Evolutionary conservation across 2,329 filamentous ascomycete species (phyloP), one percentile per base, ranked within the genome.

Genomic region (Westerdykella sp.): DNA sequence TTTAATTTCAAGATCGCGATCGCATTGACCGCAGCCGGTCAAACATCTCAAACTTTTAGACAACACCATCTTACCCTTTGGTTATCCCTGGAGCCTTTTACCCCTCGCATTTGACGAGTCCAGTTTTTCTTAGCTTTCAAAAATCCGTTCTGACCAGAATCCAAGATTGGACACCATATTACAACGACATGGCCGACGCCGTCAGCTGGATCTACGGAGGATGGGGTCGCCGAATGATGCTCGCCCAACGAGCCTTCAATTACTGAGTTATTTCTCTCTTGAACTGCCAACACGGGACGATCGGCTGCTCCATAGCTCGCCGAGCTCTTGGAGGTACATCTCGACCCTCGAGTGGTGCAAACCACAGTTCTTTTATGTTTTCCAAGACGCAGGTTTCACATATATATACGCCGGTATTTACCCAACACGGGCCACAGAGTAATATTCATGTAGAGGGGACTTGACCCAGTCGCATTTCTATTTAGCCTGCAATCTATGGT

Each of bases 201-300:
- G 53, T 61, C 21, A 59, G 57, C 2, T 66, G 63, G 63, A 50
- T 66, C 11, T 66, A 66, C 40, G 62, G 62, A 5, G 63, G 62
- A 7, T 62, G 55, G 50, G 55, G 57, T 3, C 48, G 59, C 37
- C 49, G 63, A 18, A 59, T 59, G 51, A 55, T 62, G 34, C 46
- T 65, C 15, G 62, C 63, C 12, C 32, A 14, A 15, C 34, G 41
- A 42, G 35, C 25, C 38, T n/a, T 52, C 22, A 41, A 14, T 15
- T 37, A 21, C 14, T 16, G 15, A 37, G 4, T 18, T 30, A 3
- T 3, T 6, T 18, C 30, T 34, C 30, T 34, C 3, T 6, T 35
- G 42, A 34, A 32, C 25, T 40, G 41, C 50, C 50, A 44, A 45
- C 15, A n/a, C 42, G 45, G 47, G 15, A 40, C 18, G 28, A 6